phyloP scores from a whole-genome alignment of 441 rosid genomes.

The Eutrema salsugineum region DNA sequence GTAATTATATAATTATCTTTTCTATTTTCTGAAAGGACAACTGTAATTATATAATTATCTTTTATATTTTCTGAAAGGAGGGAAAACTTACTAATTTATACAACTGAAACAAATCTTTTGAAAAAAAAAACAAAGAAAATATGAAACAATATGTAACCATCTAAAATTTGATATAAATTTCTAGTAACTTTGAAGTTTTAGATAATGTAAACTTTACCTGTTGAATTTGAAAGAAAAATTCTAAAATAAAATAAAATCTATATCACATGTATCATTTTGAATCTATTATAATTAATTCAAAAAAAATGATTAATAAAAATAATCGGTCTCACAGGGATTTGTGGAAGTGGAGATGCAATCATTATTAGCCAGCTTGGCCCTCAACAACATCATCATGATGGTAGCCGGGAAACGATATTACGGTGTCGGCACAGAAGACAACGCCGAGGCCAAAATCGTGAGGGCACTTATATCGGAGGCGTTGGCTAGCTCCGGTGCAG shows the following conservation, averaged over 20 bases:
- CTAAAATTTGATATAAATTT: neutral
- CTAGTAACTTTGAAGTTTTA: neutral
- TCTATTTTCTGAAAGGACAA: no score
- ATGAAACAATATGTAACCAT: neutral
- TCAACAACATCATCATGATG: slow-evolving; percentile 27
- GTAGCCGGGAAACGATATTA: slow-evolving; percentile 24
- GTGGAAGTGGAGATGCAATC: slow-evolving; percentile 22
- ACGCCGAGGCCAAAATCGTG: neutral
- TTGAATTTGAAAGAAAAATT: neutral
- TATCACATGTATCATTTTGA: neutral
- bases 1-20: no score
- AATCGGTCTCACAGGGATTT: neutral
- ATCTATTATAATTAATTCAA: neutral
- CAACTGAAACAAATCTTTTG: no score
- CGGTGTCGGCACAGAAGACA: neutral
- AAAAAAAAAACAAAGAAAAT: no score
- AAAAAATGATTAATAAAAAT: neutral
- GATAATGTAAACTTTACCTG: neutral
- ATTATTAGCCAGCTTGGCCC: neutral
- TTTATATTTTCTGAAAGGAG: no score
- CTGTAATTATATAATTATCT: no score
- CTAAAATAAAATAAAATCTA: neutral
- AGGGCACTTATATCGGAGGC: slow-evolving; percentile 5
- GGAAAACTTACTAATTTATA: no score
- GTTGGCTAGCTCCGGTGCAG: neutral